phyloP scores from a whole-genome alignment of 108 stramenopile genomes.

The Conticribra weissflogii region DNA sequence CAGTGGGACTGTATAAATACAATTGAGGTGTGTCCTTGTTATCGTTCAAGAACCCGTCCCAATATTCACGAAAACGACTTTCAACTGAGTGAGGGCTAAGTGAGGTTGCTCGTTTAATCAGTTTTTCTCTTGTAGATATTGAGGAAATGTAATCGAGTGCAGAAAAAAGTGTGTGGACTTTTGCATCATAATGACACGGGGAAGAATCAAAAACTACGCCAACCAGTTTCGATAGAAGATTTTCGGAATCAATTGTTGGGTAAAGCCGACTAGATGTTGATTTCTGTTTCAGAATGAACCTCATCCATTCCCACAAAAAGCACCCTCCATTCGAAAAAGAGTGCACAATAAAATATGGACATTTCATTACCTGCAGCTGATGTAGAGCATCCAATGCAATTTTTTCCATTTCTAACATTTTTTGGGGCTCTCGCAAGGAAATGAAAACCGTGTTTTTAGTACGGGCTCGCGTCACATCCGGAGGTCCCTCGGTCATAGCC shows the following conservation, averaged over 20 bases:
- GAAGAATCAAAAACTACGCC: slow-evolving; percentile 83
- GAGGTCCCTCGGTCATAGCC: slow-evolving; percentile 27
- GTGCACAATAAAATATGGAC: slow-evolving; percentile 58
- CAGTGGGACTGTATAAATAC: slow-evolving; percentile 71
- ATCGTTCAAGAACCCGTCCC: slow-evolving; percentile 49
- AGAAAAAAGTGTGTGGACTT: slow-evolving; percentile 15
- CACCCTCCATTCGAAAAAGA: slow-evolving; percentile 86
- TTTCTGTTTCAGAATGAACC: slow-evolving; percentile 47
- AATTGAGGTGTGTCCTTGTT: slow-evolving; percentile 59
- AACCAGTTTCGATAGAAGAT: slow-evolving; percentile 32
- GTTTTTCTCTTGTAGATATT: slow-evolving; percentile 15
- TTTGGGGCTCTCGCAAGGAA: neutral
- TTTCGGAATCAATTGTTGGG: neutral
- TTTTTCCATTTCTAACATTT: slow-evolving; percentile 45
- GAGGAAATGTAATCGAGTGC: slow-evolving; percentile 36
- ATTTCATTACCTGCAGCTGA: slow-evolving; percentile 46
- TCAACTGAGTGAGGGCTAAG: slow-evolving; percentile 7
- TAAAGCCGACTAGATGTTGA: neutral
- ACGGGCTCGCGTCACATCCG: too few relatives aligned
- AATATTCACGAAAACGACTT: slow-evolving; percentile 54
- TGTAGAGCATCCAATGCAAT: slow-evolving; percentile 55
- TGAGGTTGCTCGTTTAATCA: slow-evolving; percentile 24
- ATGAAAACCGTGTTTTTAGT: too few relatives aligned
- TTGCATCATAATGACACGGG: slow-evolving; percentile 53
- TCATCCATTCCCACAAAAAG: slow-evolving; percentile 84